Base-by-base conservation (phyloP, 129 eudicot genomes). In the Pulicaria dysenterica region DNA sequence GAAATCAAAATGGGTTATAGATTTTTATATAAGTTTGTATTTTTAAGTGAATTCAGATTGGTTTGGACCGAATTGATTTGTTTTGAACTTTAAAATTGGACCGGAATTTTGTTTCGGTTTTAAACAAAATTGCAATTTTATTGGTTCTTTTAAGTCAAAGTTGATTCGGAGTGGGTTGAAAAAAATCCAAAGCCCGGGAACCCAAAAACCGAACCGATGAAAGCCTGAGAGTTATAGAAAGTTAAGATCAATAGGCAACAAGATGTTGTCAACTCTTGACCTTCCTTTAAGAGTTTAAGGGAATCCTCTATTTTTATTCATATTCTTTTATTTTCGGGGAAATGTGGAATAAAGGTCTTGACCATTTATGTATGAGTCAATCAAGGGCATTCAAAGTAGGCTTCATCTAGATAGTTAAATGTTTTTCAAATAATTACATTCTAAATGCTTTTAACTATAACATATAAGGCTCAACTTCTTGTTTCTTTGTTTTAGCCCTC, bases 401-500 rank as follows among this genome's bases (percentile, higher is more conserved):
- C 5, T 76, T 64, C 62, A 13, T 40, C 54, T 65, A 15, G 54
- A n/a, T 36, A 38, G 10, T 69, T 12, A 40, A 40, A 44, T 24
- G 17, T 8, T 68, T 10, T 60, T 36, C 13, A 56, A 64, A 42
- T 19, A 50, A 1, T 13, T 51, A 8, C 31, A 64, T 40, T 43
- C 14, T 8, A 41, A 39, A 74, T 51, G 56, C 72, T n/a, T 51
- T 19, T 64, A 74, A 24, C 5, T 46, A 4, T 47, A 34, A 76
- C 41, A 45, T 77, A 24, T 59, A 57, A 59, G 49, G 51, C 16
- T 51, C 42, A 47, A 17, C 72, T 58, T 51, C 9, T 14, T 15
- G 9, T 58, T 4, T 12, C 9, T 60, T 54, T 15, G 4, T 24
- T 64, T 12, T 83, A 89, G 96, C 53, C 75, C 77, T 67, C 73